These are phyloP conservation scores for Fusarium temperatum DNA, from an alignment of 2,329 filamentous ascomycete genomes.

Conservation along the genomic window DNA sequence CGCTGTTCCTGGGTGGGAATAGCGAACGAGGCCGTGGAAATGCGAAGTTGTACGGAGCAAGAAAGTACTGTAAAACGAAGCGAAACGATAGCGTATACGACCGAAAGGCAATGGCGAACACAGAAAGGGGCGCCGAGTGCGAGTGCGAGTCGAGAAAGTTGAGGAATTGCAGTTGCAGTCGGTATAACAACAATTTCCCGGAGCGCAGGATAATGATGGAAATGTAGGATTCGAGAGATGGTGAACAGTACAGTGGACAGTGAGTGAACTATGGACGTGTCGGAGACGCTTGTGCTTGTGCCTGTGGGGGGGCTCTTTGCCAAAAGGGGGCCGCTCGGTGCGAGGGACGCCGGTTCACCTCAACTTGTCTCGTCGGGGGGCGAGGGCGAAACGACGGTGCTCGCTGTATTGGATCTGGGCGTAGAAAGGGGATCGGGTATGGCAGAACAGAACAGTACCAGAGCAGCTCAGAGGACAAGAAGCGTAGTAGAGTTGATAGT, in stretches of 20 bases:
- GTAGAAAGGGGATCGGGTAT: neutral
- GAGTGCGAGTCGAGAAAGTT: conserved; percentile 4
- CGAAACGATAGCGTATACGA: conserved; percentile 26
- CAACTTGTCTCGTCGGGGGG: conserved; percentile 31
- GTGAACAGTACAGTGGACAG: conserved; percentile 18
- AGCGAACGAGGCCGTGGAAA: conserved; percentile 25
- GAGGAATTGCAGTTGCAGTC: conserved; percentile 18
- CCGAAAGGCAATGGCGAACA: conserved; percentile 20
- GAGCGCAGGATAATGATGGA: conserved; percentile 42
- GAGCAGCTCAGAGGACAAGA: neutral
- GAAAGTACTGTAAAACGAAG: conserved; percentile 20
- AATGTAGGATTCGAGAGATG: conserved; percentile 40
- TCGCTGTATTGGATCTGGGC: conserved; percentile 1
- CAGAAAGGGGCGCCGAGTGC: conserved; percentile 23
- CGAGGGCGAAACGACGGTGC: conserved; percentile 16
- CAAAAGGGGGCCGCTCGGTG: conserved; percentile 46
- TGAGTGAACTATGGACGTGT: conserved; percentile 33
- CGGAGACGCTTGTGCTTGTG: conserved; percentile 40
- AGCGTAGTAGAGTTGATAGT: conserved; percentile 22
- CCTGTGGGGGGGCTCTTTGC: conserved; percentile 36
- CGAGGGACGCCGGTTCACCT: conserved; percentile 43
- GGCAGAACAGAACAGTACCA: neutral
- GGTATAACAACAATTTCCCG: conserved; percentile 35
- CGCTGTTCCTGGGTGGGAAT: conserved; percentile 41
- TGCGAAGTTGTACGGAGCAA: conserved; percentile 23